Evolutionary conservation across 192 early-diverging fungal genomes (phyloP).

Genomic region (Helicostylum pulchrum): DNA sequence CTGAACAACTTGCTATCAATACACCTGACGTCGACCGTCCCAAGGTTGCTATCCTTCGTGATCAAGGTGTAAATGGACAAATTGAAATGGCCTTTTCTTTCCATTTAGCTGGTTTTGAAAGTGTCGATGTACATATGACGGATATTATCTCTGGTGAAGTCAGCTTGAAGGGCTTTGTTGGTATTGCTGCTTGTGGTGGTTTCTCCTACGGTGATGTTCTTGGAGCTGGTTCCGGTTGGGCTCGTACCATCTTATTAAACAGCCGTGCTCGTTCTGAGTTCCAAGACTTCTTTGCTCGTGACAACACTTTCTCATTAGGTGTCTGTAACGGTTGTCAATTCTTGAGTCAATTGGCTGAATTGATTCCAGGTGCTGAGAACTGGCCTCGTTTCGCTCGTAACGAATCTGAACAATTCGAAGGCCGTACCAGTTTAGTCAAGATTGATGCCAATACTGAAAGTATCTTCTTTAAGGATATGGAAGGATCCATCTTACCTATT

Average conservation of each 20-base stretch:
- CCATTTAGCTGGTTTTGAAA: slow-evolving; percentile 87
- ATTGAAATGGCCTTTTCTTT: slow-evolving; percentile 95
- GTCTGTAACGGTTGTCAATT: slow-evolving; percentile 99
- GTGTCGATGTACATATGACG: slow-evolving; percentile 98
- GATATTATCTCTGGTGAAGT: slow-evolving; percentile 74
- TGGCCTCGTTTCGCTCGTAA: slow-evolving; percentile 96
- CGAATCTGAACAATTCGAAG: slow-evolving; percentile 94
- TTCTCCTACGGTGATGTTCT: slow-evolving; percentile 99
- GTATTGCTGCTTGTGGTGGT: slow-evolving; percentile 93
- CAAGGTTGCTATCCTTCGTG: slow-evolving; percentile 90
- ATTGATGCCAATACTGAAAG: slow-evolving; percentile 42
- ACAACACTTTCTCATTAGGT: slow-evolving; percentile 92
- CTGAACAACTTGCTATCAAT: slow-evolving; percentile 37
- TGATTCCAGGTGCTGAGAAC: slow-evolving; percentile 81
- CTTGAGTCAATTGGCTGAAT: slow-evolving; percentile 76
- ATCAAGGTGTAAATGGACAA: slow-evolving; percentile 97
- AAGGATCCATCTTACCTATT: slow-evolving; percentile 85
- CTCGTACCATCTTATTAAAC: slow-evolving; percentile 84
- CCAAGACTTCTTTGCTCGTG: slow-evolving; percentile 72
- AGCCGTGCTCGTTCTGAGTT: slow-evolving; percentile 69
- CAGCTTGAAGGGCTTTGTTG: slow-evolving; percentile 69
- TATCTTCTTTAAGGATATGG: slow-evolving; percentile 92
- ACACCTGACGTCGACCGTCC: slow-evolving; percentile 49
- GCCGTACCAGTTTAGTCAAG: slow-evolving; percentile 77
- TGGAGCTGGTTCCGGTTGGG: slow-evolving; percentile 99